phyloP scores from a whole-genome alignment of 768 basidiomycete genomes.

The Tylopilus subfusipes region DNA sequence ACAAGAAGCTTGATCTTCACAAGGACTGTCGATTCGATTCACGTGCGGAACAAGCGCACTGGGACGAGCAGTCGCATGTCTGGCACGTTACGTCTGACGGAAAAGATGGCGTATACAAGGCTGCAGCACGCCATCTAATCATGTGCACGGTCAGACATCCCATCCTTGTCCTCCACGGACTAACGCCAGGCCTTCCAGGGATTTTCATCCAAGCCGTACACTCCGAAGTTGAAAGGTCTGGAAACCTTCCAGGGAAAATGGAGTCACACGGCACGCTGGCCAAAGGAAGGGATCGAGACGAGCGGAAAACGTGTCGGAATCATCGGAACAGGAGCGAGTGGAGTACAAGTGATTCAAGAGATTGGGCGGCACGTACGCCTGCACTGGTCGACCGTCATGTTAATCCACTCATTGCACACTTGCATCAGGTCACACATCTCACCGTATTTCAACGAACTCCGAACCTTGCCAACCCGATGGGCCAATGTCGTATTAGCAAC shows the following conservation, averaged over 20 bases:
- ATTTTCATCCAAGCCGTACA: constrained; percentile 9
- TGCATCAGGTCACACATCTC: constrained; percentile 2
- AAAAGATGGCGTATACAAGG: constrained; percentile 10
- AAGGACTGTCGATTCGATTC: constrained; percentile 18
- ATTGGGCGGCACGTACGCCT: constrained; percentile 10
- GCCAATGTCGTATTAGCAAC: constrained; percentile 6
- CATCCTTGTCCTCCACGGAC: not conserved
- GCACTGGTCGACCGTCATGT: not conserved
- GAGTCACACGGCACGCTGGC: constrained; percentile 14
- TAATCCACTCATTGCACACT: not conserved
- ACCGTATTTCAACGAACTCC: constrained; percentile 18
- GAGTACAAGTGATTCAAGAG: constrained; percentile 15
- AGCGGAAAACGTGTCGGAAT: constrained; percentile 12
- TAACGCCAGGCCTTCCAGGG: not conserved
- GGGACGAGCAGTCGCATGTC: constrained; percentile 11
- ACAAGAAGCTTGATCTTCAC: constrained; percentile 7
- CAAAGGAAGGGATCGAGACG: constrained; percentile 15
- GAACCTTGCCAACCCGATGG: constrained; percentile 12
- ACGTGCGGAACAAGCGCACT: constrained; percentile 2
- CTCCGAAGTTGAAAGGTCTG: constrained; percentile 8
- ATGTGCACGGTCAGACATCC: constrained; percentile 10
- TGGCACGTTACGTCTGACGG: constrained; percentile 6
- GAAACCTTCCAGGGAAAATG: constrained; percentile 6
- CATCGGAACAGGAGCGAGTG: constrained; percentile 18
- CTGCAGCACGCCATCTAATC: constrained; percentile 9